A percentile compares a stretch with the other conserved stretches of the same genome.
Evolutionary conservation across 2,329 filamentous ascomycete species (phyloP).

Genomic region (Phialophora verrucosa): DNA sequence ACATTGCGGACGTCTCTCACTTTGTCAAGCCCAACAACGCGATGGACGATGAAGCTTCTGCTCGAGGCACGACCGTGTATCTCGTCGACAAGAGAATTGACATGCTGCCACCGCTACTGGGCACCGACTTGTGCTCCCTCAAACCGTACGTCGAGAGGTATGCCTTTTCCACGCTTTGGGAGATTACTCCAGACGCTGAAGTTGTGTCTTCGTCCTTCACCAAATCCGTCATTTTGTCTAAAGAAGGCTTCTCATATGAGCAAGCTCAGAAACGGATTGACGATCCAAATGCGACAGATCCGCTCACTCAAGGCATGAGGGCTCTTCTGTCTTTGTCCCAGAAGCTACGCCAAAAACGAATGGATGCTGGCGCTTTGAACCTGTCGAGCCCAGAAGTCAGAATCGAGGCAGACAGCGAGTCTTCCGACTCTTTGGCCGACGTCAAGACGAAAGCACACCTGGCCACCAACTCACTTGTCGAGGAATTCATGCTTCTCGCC

Average conservation of each 20-base stretch:
- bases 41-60: slow-evolving; percentile 94
- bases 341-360: slow-evolving; percentile 90
- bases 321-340: slow-evolving; percentile 86
- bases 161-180: slow-evolving; percentile 86
- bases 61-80: slow-evolving; percentile 95
- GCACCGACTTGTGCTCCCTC: slow-evolving; percentile 92
- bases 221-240: slow-evolving; percentile 95
- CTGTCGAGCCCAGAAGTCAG: slow-evolving; percentile 97
- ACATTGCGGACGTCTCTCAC: slow-evolving; percentile 99
- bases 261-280: slow-evolving; percentile 94
- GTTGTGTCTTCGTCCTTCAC: slow-evolving; percentile 87
- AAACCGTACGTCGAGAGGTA: slow-evolving; percentile 97
- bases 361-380: slow-evolving; percentile 93
- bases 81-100: slow-evolving; percentile 99
- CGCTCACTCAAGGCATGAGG: slow-evolving; percentile 88
- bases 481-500: slow-evolving; percentile 99
- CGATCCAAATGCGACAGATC: slow-evolving; percentile 82
- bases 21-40: slow-evolving; percentile 97
- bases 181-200: slow-evolving; percentile 82
- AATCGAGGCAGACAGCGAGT: slow-evolving; percentile 85
- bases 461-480: slow-evolving; percentile 95
- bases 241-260: slow-evolving; percentile 97
- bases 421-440: slow-evolving; percentile 86
- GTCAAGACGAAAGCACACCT: slow-evolving; percentile 94
- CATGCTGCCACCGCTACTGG: slow-evolving; percentile 96